phyloP scores from a whole-genome alignment of 495 filamentous ascomycete genomes.

The Sphaerosporella brunnea region DNA sequence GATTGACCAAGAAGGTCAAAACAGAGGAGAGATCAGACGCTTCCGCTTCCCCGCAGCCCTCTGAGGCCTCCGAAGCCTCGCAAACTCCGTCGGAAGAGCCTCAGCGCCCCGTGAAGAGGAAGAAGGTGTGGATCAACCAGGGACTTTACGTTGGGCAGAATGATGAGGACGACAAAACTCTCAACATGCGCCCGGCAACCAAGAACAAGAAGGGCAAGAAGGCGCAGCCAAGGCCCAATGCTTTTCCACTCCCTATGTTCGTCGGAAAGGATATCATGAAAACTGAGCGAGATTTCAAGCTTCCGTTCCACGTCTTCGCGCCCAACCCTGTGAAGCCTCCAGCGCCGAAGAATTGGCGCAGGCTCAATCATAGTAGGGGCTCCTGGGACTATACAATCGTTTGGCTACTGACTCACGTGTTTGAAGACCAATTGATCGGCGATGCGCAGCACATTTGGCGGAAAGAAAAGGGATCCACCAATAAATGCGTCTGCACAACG shows the following conservation, averaged over 20 bases:
- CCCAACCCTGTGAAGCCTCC: conserved; percentile 61
- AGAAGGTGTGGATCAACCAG: conserved; percentile 59
- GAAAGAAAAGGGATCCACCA: conserved; percentile 53
- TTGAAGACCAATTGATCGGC: conserved; percentile 47
- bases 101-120: conserved; percentile 28
- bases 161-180: conserved; percentile 38
- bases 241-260: conserved; percentile 52
- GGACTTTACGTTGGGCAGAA: conserved; percentile 85
- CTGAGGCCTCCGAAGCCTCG: neutral
- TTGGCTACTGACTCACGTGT: conserved; percentile 6
- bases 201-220: conserved; percentile 42
- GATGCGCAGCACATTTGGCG: conserved; percentile 76
- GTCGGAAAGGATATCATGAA: conserved; percentile 42
- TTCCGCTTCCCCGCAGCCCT: neutral
- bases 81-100: neutral
- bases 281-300: conserved; percentile 56
- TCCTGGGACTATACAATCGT: neutral
- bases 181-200: conserved; percentile 36
- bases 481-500: conserved; percentile 58
- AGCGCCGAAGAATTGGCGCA: conserved; percentile 78
- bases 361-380: conserved; percentile 61
- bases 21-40: neutral
- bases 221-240: conserved; percentile 31
- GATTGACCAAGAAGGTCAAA: neutral
- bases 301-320: conserved; percentile 78